Evolutionary conservation across 495 filamentous ascomycete genomes (phyloP), one percentile per base, ranked within the genome.

Genomic region (Hypoxylon subgilvum): DNA sequence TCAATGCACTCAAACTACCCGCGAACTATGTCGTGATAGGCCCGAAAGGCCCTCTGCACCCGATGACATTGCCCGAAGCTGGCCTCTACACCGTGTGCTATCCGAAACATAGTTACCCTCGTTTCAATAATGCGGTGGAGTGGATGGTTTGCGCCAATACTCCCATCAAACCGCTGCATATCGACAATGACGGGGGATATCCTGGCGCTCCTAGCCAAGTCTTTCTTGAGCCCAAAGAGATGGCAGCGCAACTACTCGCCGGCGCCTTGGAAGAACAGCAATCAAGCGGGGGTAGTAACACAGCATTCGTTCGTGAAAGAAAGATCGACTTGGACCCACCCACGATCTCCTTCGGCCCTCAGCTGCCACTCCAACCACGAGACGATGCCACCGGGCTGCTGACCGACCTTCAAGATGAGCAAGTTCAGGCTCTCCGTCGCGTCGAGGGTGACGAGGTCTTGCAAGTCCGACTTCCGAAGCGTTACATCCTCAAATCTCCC

Each of bases 71-170:
- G 1, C 0, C 4, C 0, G 19, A 41, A 16, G 10, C 32, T 12
- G 56, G 56, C 35, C 16, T 9, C 14, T 60, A 60, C 27, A 53
- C 18, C 0, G 16, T 60, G 3, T 2, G 47, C 6, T 42, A 48
- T 25, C 42, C 43, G 8, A 3, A 4, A 1, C 5, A 4, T 3
- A 12, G 17, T 7, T 4, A 7, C 9, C 34, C 41, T 9, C 6
- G 19, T 2, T 5, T 40, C 6, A 16, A 19, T 6, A 17, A 42
- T 6, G 10, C 27, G 19, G 5, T 14, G 6, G 5, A 47, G 9
- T 21, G 34, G 13, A 10, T 35, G 1, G 34, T 60, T 3, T 51
- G 46, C 6, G 27, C 40, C 13, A 58, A 57, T 28, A 17, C 22
- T 13, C 31, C 31, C 4, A 45, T 25, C 12, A 3, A 46, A 6